Base-by-base conservation (phyloP, 441 rosid genomes). In the Breynia disticha region DNA sequence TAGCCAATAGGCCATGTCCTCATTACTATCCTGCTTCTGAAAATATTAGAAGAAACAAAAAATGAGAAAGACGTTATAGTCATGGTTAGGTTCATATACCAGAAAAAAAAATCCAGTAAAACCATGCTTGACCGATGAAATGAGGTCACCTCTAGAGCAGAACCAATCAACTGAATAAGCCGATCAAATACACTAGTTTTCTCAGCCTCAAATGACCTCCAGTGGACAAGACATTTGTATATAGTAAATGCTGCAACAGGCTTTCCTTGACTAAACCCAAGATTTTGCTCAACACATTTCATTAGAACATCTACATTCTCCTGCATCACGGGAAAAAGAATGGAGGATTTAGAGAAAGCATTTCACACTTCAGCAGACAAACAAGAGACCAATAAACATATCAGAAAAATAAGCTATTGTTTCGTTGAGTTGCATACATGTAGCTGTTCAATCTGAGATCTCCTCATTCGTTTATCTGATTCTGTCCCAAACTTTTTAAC, bases 181-280 rank as follows among this genome's bases (percentile, higher is more conserved):
- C 85, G 87, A 69, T 94, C 97, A 72, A 94, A 94, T 53, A 90
- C 76, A 56, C 82, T 89, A 54, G 99, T 89, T 73, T 75, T 94
- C 62, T 87, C 96, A 44, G 84, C 89, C 70, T 90, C 97, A 61
- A 94, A 82, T 61, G 76, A 65, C 78, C 64, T 85, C 97, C 99
- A 94, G 58, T 82, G 81, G 54, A 85, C 64, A 67, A 94, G 95
- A 72, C 97, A 87, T 81, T 73, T 89, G 67, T 94, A 87, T 47
- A 89, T n/a, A n/a, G 96, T 89, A 71, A 83, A 59, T 51, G 95
- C 90, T 51, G 91, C 96, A 39, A 85, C 79, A 49, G 99, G 95
- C 65, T 77, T 78, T 52, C 83, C 94, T 48, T 77, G 75, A 67
- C 80, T 75, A 66, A 83, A 87, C 57, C 99, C 97, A 17, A 85